These are phyloP conservation scores for Prinsepia uniflora DNA, from an alignment of 306 rosid species.

Conservation along the genomic window DNA sequence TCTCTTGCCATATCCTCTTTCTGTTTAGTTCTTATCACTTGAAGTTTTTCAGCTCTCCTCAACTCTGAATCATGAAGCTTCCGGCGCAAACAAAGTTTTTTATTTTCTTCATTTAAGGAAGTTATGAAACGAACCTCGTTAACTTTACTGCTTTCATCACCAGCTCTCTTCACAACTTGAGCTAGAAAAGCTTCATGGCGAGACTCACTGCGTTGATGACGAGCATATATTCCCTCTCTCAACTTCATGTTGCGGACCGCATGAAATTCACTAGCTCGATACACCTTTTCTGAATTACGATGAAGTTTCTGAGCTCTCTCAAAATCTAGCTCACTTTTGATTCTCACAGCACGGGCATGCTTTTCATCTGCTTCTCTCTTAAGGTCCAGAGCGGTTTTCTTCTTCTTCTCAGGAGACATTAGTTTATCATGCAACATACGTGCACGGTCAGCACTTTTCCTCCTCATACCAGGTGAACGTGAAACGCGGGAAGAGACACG, in stretches of 20 bases:
- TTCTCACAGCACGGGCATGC: slow-evolving; percentile 96
- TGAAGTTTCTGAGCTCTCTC: slow-evolving; percentile 97
- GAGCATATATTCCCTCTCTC: slow-evolving; percentile 96
- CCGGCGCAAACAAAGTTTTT: slow-evolving; percentile 82
- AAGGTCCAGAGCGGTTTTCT: slow-evolving; percentile 78
- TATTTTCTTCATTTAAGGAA: slow-evolving; percentile 91
- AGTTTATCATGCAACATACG: slow-evolving; percentile 88
- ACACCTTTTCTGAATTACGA: slow-evolving; percentile 81
- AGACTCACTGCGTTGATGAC: slow-evolving; percentile 93
- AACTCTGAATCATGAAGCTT: slow-evolving; percentile 95
- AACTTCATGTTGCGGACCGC: slow-evolving; percentile 89
- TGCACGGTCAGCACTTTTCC: slow-evolving; percentile 90
- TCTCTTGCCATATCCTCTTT: slow-evolving; percentile 97
- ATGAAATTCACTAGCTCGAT: slow-evolving; percentile 85
- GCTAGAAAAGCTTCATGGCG: slow-evolving; percentile 98
- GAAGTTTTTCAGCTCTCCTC: slow-evolving; percentile 98
- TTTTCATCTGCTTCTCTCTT: slow-evolving; percentile 91
- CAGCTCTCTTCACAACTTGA: slow-evolving; percentile 98
- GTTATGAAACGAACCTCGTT: slow-evolving; percentile 97
- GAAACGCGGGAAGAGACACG: slow-evolving; percentile 80
- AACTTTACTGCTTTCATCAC: slow-evolving; percentile 97
- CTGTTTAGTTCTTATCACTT: slow-evolving; percentile 88
- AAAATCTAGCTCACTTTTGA: slow-evolving; percentile 85
- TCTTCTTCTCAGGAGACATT: slow-evolving; percentile 95
- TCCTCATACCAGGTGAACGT: slow-evolving; percentile 73